Conservation (phyloP, 208 protist species). For the Angomonas deanei region DNA sequence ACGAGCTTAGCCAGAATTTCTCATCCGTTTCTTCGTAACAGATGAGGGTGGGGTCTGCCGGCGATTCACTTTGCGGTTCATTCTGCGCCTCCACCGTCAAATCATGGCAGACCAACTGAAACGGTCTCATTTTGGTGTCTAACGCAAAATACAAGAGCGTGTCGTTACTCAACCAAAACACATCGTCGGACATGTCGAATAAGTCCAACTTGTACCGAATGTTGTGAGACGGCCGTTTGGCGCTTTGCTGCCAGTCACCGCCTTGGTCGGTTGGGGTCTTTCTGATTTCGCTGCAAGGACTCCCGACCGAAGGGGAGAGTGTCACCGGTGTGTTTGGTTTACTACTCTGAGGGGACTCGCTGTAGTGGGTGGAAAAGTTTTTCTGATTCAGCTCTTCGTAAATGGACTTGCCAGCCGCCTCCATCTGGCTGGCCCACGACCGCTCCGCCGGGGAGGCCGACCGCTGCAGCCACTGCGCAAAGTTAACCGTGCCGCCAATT, state of each 20-base stretch:
- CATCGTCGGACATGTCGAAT: conserved; percentile 47
- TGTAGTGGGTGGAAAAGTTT: neutral
- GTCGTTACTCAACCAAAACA: conserved; percentile 40
- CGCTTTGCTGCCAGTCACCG: neutral
- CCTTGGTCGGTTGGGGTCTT: too few species aligned
- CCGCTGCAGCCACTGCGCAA: conserved; percentile 30
- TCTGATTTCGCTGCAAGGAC: neutral
- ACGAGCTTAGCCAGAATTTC: conserved; percentile 44
- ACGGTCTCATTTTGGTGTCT: conserved; percentile 45
- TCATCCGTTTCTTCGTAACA: conserved; percentile 62
- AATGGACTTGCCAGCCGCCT: conserved; percentile 25
- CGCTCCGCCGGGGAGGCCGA: conserved; percentile 22
- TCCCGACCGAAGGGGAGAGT: neutral
- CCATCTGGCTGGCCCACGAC: conserved; percentile 24
- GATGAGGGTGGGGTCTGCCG: conserved; percentile 20
- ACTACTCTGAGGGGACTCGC: conserved; percentile 1
- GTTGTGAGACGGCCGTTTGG: conserved; percentile 24
- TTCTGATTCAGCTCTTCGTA: conserved; percentile 5
- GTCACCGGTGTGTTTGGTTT: neutral
- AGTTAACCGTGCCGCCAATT: conserved; percentile 43
- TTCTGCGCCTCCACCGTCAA: conserved; percentile 10
- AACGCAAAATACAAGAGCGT: conserved; percentile 50
- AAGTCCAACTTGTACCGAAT: conserved; percentile 39
- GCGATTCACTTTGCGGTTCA: neutral
- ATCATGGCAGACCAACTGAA: conserved; percentile 58